These are phyloP conservation scores for Hawksworthiomyces lignivorus DNA, from an alignment of 2,329 filamentous ascomycete species.

Conservation along the genomic window DNA sequence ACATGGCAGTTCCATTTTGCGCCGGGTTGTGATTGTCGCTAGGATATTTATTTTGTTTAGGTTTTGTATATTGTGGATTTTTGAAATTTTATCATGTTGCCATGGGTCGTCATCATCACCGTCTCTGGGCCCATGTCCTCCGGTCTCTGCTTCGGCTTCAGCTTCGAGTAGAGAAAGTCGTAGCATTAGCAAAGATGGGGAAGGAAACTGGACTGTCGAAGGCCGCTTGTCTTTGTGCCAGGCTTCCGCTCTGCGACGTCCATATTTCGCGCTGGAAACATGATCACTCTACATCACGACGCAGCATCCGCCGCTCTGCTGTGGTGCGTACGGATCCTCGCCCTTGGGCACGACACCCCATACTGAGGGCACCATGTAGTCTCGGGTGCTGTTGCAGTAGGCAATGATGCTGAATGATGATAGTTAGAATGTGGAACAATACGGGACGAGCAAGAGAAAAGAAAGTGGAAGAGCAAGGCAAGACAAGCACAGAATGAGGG, in stretches of 20 bases:
- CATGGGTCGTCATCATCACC: constrained; percentile 5
- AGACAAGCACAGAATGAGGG: too few species aligned
- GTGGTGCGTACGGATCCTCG: constrained; percentile 97
- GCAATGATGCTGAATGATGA: constrained; percentile 69
- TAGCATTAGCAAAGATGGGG: too few species aligned
- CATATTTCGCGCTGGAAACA: too few species aligned
- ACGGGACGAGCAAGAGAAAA: constrained; percentile 1
- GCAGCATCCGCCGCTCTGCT: constrained; percentile 89
- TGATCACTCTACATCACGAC: constrained; percentile 76
- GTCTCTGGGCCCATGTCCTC: constrained; percentile 1
- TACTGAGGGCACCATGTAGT: constrained; percentile 97
- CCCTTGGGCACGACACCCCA: constrained; percentile 93
- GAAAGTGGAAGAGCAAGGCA: too few species aligned
- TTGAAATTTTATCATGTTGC: too few species aligned
- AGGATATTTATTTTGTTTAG: too few species aligned
- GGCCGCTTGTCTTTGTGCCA: too few species aligned
- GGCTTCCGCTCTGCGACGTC: too few species aligned
- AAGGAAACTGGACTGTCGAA: too few species aligned
- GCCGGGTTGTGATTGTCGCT: too few species aligned
- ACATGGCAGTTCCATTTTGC: too few species aligned
- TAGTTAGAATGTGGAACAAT: constrained; percentile 1
- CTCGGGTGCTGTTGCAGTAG: constrained; percentile 95
- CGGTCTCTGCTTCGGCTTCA: background rate
- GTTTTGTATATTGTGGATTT: constrained; percentile 4
- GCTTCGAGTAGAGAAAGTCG: too few species aligned